These are phyloP conservation scores for Karstenula rhodostoma DNA, from an alignment of 2,329 filamentous ascomycete genomes.

Conservation along the genomic window DNA sequence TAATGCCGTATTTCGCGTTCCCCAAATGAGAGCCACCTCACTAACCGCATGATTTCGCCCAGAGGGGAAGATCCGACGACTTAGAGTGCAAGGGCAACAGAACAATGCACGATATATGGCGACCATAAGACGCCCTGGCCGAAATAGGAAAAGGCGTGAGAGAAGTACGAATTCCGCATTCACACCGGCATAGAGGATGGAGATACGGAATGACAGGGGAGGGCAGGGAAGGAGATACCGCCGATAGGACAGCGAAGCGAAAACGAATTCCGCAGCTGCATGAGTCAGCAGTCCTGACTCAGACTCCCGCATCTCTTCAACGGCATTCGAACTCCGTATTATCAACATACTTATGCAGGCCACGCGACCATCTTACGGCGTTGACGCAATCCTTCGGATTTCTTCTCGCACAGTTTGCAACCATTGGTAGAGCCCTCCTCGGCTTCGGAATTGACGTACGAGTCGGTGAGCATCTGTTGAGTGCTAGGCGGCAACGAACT, in stretches of 20 bases:
- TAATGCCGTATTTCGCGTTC: constrained; percentile 2
- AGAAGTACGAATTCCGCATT: not conserved
- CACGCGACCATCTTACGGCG: constrained; percentile 1
- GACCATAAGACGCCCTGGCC: not conserved
- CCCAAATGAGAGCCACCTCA: not conserved
- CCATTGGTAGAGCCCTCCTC: not conserved
- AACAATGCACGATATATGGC: not conserved
- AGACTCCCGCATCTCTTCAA: not conserved
- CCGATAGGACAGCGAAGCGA: not conserved
- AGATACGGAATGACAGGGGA: not conserved
- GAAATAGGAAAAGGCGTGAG: not conserved
- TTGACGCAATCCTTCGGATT: constrained; percentile 3
- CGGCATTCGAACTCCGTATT: constrained; percentile 9
- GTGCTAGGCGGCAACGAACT: not conserved
- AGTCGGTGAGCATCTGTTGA: not conserved
- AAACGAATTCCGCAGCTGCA: not conserved
- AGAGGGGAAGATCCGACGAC: not conserved
- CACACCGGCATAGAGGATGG: not conserved
- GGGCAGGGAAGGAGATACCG: not conserved
- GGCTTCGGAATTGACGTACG: constrained; percentile 1
- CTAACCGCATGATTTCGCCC: not conserved
- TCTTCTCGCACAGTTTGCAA: not conserved
- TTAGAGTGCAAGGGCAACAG: not conserved
- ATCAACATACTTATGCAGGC: constrained; percentile 5
- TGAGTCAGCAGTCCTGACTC: constrained; percentile 2